A percentile compares a stretch with the other conserved stretches of the same genome.
These are phyloP conservation scores for Erodium moschatum DNA, from an alignment of 441 rosid species.

Conservation along the genomic window DNA sequence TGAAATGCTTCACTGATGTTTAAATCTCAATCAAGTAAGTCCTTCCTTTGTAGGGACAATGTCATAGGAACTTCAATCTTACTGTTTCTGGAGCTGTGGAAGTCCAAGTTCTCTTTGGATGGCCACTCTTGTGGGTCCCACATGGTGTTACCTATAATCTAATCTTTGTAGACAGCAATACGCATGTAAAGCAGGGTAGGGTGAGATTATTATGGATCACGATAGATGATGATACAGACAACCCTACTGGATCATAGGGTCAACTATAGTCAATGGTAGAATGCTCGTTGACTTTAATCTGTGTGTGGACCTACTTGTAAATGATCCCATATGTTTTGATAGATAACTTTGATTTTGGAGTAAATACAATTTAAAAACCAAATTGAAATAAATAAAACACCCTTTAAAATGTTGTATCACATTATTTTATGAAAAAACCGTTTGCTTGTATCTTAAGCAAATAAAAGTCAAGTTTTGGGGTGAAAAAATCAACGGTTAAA, in stretches of 20 bases:
- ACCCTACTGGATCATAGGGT: not conserved
- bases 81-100: not conserved
- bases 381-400: too few species aligned
- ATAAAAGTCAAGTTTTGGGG: not conserved
- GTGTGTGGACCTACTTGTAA: too few species aligned
- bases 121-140: not conserved
- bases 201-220: not conserved
- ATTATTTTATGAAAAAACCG: not conserved
- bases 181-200: not conserved
- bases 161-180: not conserved
- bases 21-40: not conserved
- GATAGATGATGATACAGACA: not conserved
- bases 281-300: too few species aligned
- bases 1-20: not conserved
- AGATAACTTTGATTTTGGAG: too few species aligned
- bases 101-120: constrained; percentile 1
- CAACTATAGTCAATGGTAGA: too few species aligned
- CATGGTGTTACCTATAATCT: constrained; percentile 2
- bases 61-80: constrained; percentile 1
- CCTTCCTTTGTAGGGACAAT: constrained; percentile 5
- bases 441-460: not conserved
- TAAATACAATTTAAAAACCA: too few species aligned
- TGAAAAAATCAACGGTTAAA: not conserved
- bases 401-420: too few species aligned
- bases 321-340: too few species aligned